Base-by-base conservation (phyloP, 2,329 filamentous ascomycete species). In the Verticillium tricorpus region DNA sequence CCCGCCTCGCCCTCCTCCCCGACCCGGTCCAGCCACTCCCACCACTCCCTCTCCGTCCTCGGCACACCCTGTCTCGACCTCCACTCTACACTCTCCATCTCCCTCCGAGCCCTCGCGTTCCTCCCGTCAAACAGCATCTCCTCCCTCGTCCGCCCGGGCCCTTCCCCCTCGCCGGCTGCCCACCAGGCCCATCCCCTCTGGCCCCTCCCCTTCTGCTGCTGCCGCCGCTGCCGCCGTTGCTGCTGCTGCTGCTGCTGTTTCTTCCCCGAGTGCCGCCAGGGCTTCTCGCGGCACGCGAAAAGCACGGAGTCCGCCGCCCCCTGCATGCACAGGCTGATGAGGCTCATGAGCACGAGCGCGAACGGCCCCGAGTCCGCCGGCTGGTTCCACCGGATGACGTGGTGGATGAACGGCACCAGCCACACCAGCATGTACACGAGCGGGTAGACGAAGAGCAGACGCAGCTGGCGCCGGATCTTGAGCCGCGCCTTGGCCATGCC, bases 381-480 rank as follows among this genome's bases (percentile, higher is more conserved):
- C 61, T 73, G 70, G 64, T 80, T 78, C 73, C 87, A 90, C 60
- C 80, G 81, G 58, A 87, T 74, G 58, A 86, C 79, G 71, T 93
- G 88, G 2, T 80, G 80, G 2, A 88, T 76, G 67, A 93, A 91
- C 0, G 91, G 90, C 8, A 90, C 75, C 3, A 89, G 75, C 91
- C 91, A 94, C 66, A 91, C 85, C 5, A 85, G 73, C 22, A 90
- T 80, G 73, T 94, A 93, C 4, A 90, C 82, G 19, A 89, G 71
- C 0, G 91, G 91, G 71, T 94, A 94, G 57, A 92, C 85, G 74
- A 93, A 92, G 19, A 93, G 80, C 34, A 89, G 82, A 35, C 88
- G 84, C 2, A 93, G 80, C 69, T 93, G 89, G 11, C 87, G 83
- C 55, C 84, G 82, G 62, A 91, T 87, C 62, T 82, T 84, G 17